These are phyloP conservation scores for Phytophthora crassamura DNA, from an alignment of 352 stramenopile species.

Conservation along the genomic window DNA sequence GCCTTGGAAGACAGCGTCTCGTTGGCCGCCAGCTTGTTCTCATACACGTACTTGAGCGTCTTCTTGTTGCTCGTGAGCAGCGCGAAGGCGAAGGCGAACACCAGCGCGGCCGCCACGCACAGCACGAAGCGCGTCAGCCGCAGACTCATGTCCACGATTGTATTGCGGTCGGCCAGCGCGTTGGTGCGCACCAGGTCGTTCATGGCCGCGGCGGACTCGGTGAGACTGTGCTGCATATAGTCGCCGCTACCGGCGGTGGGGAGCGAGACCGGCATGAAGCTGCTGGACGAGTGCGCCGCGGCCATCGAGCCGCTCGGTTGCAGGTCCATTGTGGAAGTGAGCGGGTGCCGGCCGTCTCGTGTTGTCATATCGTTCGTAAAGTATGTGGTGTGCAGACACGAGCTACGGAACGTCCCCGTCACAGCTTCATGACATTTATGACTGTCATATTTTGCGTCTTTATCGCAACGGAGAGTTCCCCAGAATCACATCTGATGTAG, in stretches of 20 bases:
- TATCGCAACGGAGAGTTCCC: too few species aligned
- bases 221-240: constrained; percentile 32
- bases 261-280: constrained; percentile 18
- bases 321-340: constrained; percentile 9
- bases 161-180: constrained; percentile 58
- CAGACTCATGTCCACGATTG: constrained; percentile 67
- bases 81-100: constrained; percentile 49
- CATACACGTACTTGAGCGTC: constrained; percentile 37
- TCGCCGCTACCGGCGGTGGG: constrained; percentile 5
- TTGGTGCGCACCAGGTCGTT: constrained; percentile 46
- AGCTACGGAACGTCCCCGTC: too few species aligned
- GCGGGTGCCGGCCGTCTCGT: too few species aligned
- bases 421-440: too few species aligned
- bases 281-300: constrained; percentile 2
- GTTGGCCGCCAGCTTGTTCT: constrained; percentile 20
- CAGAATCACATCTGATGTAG: not conserved
- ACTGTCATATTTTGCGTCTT: too few species aligned
- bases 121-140: constrained; percentile 50
- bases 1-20: constrained; percentile 34
- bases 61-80: constrained; percentile 50
- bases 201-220: constrained; percentile 9
- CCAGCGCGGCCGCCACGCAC: constrained; percentile 43
- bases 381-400: too few species aligned
- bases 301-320: not conserved
- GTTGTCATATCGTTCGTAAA: constrained; percentile 3